Percentiles rank a stretch among this genome's conserved stretches.
Evolutionary conservation across 1,139 yeast genomes (phyloP).

Genomic region (Meyerozyma sp.): DNA sequence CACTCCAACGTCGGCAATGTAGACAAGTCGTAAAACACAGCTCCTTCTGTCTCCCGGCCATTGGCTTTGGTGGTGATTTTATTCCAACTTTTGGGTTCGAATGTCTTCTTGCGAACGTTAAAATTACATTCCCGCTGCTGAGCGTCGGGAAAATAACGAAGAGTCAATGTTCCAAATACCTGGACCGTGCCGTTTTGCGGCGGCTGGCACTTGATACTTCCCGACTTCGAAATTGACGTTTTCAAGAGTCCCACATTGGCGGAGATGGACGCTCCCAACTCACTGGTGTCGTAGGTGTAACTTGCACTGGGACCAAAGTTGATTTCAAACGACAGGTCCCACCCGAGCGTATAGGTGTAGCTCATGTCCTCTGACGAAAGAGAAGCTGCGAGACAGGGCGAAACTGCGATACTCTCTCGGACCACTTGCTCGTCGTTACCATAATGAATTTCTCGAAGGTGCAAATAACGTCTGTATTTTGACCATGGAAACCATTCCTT

Average conservation of each 20-base stretch:
- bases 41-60: not conserved
- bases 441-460: not conserved
- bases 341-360: not conserved
- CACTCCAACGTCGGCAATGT: not conserved
- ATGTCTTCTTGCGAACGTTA: not conserved
- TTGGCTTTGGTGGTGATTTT: not conserved
- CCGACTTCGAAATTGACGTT: not conserved
- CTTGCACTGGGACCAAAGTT: not conserved
- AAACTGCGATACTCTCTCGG: not conserved
- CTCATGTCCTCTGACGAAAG: not conserved
- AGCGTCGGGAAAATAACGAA: not conserved
- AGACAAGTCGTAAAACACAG: constrained; percentile 1
- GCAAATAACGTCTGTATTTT: not conserved
- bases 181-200: not conserved
- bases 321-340: not conserved
- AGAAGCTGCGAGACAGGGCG: not conserved
- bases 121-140: not conserved
- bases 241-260: not conserved
- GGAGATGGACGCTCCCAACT: not conserved
- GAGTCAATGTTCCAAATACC: not conserved
- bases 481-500: not conserved
- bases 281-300: not conserved
- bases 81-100: not conserved
- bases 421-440: not conserved
- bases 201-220: not conserved